Evolutionary conservation across 2,329 filamentous ascomycete genomes (phyloP), one percentile per base, ranked within the genome.

Genomic region (Penicillium brasilianum): DNA sequence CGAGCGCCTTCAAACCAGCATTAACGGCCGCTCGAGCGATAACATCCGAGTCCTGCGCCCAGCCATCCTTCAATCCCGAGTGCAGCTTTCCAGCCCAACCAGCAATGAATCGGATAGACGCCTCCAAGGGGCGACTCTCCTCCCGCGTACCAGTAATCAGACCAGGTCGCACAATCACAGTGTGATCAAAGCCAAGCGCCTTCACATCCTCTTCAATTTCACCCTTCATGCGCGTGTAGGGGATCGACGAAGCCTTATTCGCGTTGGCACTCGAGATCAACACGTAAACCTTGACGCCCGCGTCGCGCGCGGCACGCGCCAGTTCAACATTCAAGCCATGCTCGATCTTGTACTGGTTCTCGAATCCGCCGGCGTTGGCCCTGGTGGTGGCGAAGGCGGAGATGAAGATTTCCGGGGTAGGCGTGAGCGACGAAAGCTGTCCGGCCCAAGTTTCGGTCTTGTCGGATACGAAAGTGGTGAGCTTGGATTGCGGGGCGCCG

Each of bases 291-390:
- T 87, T 87, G 11, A 87, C 85, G 37, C 92, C 92, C 0, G 88
- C 86, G 4, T 84, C 84, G 72, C 89, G 91, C 46, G 93, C 92
- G 0, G 90, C 88, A 62, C 85, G 84, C 3, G 91, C 93, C 25
- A 96, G 83, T 66, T 89, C 88, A 52, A 96, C 77, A 77, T 96
- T 96, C 48, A 97, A 82, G 72, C 95, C 92, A 73, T 93, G 87
- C 79, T 97, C 94, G 66, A 97, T 91, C 73, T 91, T 90, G 80
- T 92, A 90, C 79, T 97, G 94, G 63, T 88, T 87, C 30, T 87
- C 89, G 66, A 96, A 80, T 59, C 90, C 83, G 63, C 93, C 93
- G 0, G 92, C 93, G 13, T 84, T 83, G 0, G 82, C 89, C 52
- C 88, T 86, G 0, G 93, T 97, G 2, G 92, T 97, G 60, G 89